Percentiles rank a stretch among this genome's conserved stretches.
Evolutionary conservation across 768 basidiomycete species (phyloP).

Genomic region (Leccinum variicolor): DNA sequence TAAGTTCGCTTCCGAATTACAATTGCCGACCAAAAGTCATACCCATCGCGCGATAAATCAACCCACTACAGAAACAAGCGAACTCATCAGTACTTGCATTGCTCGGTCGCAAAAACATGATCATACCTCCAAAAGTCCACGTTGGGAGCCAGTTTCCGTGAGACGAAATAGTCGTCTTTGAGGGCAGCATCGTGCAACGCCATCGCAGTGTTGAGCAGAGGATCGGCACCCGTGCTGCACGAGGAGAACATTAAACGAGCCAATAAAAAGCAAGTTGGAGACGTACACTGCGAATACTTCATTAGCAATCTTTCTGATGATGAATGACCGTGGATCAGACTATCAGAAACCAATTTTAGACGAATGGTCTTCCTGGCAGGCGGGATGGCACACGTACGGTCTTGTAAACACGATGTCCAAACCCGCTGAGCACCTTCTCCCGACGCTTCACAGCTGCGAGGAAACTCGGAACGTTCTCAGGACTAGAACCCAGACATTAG

Average conservation of each 20-base stretch:
- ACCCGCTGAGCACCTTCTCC: conserved; percentile 86
- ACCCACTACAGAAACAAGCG: conserved; percentile 45
- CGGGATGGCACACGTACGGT: conserved; percentile 42
- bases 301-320: conserved; percentile 86
- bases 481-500: conserved; percentile 37
- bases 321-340: conserved; percentile 90
- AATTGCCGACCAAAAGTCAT: conserved; percentile 15
- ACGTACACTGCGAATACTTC: conserved; percentile 87
- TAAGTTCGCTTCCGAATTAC: neutral
- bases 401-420: conserved; percentile 84
- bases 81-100: neutral
- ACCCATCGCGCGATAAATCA: conserved; percentile 95
- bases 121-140: conserved; percentile 78
- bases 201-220: conserved; percentile 86
- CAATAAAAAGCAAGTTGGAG: neutral
- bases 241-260: neutral
- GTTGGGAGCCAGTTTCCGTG: conserved; percentile 80
- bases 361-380: neutral
- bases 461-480: conserved; percentile 81
- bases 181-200: conserved; percentile 83
- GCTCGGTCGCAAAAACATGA: neutral
- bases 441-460: conserved; percentile 84
- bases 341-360: conserved; percentile 24
- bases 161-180: conserved; percentile 87
- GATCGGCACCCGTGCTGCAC: conserved; percentile 77